Percentiles rank a stretch among this genome's conserved stretches.
These are phyloP conservation scores for Sporothrix pallida DNA, from an alignment of 2,329 filamentous ascomycete species.

Conservation along the genomic window DNA sequence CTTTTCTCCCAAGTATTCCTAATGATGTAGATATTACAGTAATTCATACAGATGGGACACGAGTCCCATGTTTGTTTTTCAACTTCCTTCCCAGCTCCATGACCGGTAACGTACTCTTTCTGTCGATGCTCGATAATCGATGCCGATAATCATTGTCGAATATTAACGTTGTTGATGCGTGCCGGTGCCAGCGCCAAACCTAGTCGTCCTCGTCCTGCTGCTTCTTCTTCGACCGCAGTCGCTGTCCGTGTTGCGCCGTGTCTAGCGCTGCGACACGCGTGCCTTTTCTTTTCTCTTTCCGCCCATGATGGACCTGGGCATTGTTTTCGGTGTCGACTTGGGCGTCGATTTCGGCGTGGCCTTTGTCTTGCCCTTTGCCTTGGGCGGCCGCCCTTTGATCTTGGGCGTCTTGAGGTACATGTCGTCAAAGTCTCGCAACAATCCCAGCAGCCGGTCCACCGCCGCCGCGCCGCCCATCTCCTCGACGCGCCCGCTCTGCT, in stretches of 20 bases:
- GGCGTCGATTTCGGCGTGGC: background rate
- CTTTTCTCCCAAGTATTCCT: background rate
- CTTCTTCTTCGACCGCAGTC: too few relatives aligned
- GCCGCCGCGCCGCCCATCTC: slow-evolving; percentile 38
- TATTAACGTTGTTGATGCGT: too few relatives aligned
- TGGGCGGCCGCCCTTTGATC: background rate
- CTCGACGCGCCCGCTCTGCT: slow-evolving; percentile 34
- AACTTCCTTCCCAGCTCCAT: background rate
- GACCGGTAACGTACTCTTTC: background rate
- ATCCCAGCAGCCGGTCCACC: slow-evolving; percentile 34
- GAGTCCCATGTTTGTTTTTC: background rate
- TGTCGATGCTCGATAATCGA: too few relatives aligned
- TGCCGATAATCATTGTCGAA: too few relatives aligned
- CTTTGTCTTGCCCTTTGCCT: slow-evolving; percentile 13
- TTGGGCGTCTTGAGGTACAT: slow-evolving; percentile 31
- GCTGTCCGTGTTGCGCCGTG: too few relatives aligned
- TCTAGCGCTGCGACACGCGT: too few relatives aligned
- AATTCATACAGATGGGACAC: background rate
- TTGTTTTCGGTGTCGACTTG: background rate
- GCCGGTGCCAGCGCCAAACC: too few relatives aligned
- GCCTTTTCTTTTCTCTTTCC: too few relatives aligned
- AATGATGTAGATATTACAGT: background rate
- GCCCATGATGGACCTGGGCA: too few relatives aligned
- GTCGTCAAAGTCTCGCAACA: slow-evolving; percentile 37
- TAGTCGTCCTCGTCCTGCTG: too few relatives aligned